These are phyloP conservation scores for Samsoniella hepiali DNA, from an alignment of 2,329 filamentous ascomycete species.

Conservation along the genomic window DNA sequence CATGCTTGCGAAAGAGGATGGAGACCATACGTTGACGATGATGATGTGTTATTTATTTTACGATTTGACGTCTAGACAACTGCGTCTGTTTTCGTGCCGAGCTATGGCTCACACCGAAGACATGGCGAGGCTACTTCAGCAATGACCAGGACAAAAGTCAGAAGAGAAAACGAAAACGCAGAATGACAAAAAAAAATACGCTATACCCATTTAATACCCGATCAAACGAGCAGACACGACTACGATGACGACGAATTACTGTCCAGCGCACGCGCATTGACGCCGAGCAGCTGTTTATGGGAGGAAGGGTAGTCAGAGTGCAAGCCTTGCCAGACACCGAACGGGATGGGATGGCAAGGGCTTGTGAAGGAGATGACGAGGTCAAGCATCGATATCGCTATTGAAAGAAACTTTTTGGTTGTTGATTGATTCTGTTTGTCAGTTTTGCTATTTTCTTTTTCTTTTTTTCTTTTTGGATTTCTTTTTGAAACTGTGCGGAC, in stretches of 20 bases:
- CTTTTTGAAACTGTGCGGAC: neutral
- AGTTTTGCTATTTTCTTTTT: conserved; percentile 20
- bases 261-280: conserved; percentile 14
- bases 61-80: conserved; percentile 46
- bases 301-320: conserved; percentile 24
- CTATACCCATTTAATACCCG: conserved; percentile 42
- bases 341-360: neutral
- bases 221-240: conserved; percentile 36
- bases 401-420: conserved; percentile 11
- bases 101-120: neutral
- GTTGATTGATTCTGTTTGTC: conserved; percentile 13
- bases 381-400: conserved; percentile 11
- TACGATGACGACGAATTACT: conserved; percentile 29
- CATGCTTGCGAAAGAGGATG: conserved; percentile 20
- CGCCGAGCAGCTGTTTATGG: conserved; percentile 20
- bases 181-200: conserved; percentile 17
- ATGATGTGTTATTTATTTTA: conserved; percentile 40
- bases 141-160: conserved; percentile 14
- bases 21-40: conserved; percentile 42
- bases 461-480: conserved; percentile 19
- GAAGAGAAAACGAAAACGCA: conserved; percentile 15
- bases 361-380: conserved; percentile 11
- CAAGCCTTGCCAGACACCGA: conserved; percentile 11
- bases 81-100: conserved; percentile 9
- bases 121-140: conserved; percentile 9